Base-by-base conservation (phyloP, 2,329 filamentous ascomycete species). In the Aureobasidium sp. region DNA sequence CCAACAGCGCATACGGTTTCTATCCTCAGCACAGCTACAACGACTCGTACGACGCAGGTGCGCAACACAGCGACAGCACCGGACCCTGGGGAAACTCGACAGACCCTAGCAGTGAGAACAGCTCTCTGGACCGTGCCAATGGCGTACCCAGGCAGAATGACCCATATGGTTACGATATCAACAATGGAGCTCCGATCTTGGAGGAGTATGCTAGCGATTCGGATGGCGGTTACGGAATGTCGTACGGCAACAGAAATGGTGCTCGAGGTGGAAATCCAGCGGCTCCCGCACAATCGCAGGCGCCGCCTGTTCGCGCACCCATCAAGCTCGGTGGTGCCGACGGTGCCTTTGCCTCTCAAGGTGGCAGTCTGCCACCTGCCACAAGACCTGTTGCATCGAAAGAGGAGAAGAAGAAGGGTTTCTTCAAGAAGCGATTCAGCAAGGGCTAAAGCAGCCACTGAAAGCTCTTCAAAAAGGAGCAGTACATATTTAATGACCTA, bases 21-120 rank as follows among this genome's bases (percentile, higher is more conserved):
- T 79, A 67, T 23, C 76, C 77, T 23, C 76, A 76, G 23, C 78
- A 82, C 64, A 77, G 75, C 23, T 88, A 92, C 72, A 87, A 93
- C 68, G 91, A 96, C 73, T 96, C 91, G 1, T 88, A 95, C 48
- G 88, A 88, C 41, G 91, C 89, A 13, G 88, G 87, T 64, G 85
- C 86, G 12, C 89, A 86, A 70, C 89, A 86, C 55, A 88, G 84
- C 67, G 85, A 87, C 66, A 85, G 79, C 60, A 79, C 79, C 59
- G 91, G 96, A 63, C 86, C 86, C 13, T 87, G 84, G 71, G 87
- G 86, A 62, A 92, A 94, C 74, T 87, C 87, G 66, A 96, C 91
- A 64, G 91, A 96, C 71, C 92, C 90, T 78, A 94, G 89, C 77
- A 96, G 91, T 71, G 89, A 96, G 71, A 96, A 96, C 76, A 95